Conservation (phyloP, 441 rosid genomes). For the Dalechampia spathulata region DNA sequence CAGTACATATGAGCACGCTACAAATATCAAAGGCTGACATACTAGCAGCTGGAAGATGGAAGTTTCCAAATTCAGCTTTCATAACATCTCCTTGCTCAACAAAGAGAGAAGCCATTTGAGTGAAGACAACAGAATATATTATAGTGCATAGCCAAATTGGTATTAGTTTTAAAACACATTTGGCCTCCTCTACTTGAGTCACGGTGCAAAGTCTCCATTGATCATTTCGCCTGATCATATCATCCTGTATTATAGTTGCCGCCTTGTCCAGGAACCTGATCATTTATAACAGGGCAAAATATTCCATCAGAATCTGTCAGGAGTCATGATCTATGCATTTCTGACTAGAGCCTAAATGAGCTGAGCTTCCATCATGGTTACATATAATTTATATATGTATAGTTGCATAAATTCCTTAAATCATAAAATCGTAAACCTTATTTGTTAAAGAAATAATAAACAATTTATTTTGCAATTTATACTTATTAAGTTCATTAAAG, state of each 20-base stretch:
- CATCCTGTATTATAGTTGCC: constrained; percentile 62
- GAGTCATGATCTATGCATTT: no score
- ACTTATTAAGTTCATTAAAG: no score
- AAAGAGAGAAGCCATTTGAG: constrained; percentile 90
- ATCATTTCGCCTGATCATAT: constrained; percentile 18
- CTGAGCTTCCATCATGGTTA: no score
- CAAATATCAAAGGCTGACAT: constrained; percentile 84
- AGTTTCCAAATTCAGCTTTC: constrained; percentile 40
- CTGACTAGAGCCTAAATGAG: no score
- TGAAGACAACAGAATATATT: constrained; percentile 83
- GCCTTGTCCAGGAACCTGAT: constrained; percentile 81
- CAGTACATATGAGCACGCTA: constrained; percentile 69
- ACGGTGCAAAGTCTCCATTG: constrained; percentile 83
- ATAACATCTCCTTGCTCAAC: constrained; percentile 91
- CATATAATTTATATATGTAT: no score
- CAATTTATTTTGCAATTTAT: no score
- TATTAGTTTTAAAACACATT: constrained; percentile 71
- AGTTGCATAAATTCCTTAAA: no score
- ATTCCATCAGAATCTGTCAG: no score
- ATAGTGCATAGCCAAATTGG: constrained; percentile 93
- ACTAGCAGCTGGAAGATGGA: constrained; percentile 86
- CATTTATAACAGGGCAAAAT: no score
- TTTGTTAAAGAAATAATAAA: no score
- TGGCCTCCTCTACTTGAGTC: constrained; percentile 91
- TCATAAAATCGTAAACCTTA: no score